Conservation (phyloP, 441 rosid species). For the Mallotus repandus region DNA sequence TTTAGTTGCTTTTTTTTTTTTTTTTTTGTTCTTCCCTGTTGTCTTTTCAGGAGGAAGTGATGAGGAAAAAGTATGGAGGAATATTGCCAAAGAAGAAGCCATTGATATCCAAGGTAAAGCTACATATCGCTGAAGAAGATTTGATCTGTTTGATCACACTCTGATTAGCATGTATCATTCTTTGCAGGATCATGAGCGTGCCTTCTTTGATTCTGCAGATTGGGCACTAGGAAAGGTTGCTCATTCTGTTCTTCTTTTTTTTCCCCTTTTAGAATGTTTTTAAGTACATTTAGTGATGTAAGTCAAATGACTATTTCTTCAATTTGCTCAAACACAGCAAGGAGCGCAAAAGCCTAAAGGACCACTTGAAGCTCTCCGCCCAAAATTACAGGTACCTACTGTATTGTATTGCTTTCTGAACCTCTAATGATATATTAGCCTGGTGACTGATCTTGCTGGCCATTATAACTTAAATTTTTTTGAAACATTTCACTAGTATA, state of each 20-base stretch:
- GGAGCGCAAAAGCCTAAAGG: conserved; percentile 94
- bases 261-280: not conserved
- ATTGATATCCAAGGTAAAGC: conserved; percentile 75
- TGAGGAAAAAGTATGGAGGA: conserved; percentile 88
- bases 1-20: not conserved
- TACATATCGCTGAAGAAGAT: not conserved
- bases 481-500: not conserved
- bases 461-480: not conserved
- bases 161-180: conserved; percentile 5
- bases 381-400: conserved; percentile 73
- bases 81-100: conserved; percentile 88
- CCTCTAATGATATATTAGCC: not conserved
- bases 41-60: conserved; percentile 51
- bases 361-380: conserved; percentile 94
- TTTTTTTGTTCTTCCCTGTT: not conserved
- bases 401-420: not conserved
- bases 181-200: conserved; percentile 89
- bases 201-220: conserved; percentile 96
- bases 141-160: not conserved
- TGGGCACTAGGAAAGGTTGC: conserved; percentile 97
- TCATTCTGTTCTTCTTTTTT: not conserved
- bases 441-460: not conserved
- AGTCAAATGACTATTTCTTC: not conserved
- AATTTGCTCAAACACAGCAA: conserved; percentile 64
- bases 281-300: too few species aligned